Conservation (phyloP, 2,329 filamentous ascomycete genomes). For the Acrocalymma vagum region DNA sequence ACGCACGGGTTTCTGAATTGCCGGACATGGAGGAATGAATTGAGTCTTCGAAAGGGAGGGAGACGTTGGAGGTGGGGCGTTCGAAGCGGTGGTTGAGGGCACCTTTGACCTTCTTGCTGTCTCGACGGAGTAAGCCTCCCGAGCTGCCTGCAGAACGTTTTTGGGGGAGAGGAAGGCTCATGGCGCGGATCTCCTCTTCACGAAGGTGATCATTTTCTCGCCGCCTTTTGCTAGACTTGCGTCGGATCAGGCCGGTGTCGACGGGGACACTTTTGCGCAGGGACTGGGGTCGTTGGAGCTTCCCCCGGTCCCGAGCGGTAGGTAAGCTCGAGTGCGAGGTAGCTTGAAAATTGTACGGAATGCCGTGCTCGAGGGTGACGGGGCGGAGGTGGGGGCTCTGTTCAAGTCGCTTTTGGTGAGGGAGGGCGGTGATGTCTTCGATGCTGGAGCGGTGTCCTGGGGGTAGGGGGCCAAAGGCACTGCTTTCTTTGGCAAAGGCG, state of each 20-base stretch:
- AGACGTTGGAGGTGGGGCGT: conserved; percentile 74
- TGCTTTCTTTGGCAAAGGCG: conserved; percentile 26
- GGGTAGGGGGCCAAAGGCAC: too few species aligned
- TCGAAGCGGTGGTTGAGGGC: conserved; percentile 65
- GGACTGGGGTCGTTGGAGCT: conserved; percentile 56
- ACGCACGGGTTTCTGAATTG: conserved; percentile 77
- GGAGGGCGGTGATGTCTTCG: conserved; percentile 59
- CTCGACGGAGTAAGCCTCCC: conserved; percentile 68
- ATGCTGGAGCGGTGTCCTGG: conserved; percentile 46
- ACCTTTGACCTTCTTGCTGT: conserved; percentile 72
- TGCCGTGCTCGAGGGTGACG: conserved; percentile 50
- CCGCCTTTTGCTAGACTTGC: conserved; percentile 77
- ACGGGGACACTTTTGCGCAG: conserved; percentile 67
- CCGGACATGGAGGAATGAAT: conserved; percentile 80
- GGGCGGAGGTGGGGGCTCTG: conserved; percentile 59
- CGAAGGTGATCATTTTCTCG: conserved; percentile 72
- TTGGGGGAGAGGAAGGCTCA: conserved; percentile 75
- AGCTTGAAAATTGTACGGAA: conserved; percentile 55
- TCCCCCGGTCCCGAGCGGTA: conserved; percentile 52
- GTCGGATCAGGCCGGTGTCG: conserved; percentile 66
- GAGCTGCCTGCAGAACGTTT: conserved; percentile 68
- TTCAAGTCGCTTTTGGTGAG: conserved; percentile 48
- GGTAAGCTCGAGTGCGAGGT: conserved; percentile 46
- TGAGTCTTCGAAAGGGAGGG: conserved; percentile 76
- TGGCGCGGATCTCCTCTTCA: conserved; percentile 87